These are phyloP conservation scores for Colletotrichum scovillei DNA, from an alignment of 2,329 filamentous ascomycete species.

Conservation along the genomic window DNA sequence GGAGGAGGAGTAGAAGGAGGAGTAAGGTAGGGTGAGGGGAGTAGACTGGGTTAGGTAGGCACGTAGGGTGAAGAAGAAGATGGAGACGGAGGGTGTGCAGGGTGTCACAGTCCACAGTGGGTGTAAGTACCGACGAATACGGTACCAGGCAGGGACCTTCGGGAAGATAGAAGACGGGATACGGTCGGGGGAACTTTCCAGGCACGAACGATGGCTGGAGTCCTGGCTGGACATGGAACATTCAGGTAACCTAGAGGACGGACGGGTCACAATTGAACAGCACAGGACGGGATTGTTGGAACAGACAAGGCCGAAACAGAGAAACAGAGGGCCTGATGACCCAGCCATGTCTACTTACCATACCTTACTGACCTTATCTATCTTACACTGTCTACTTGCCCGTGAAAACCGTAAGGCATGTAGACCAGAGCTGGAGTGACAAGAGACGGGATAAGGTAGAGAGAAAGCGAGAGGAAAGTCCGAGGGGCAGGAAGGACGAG, in stretches of 20 bases:
- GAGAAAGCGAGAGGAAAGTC: slow-evolving; percentile 1
- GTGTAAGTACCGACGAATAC: slow-evolving; percentile 1
- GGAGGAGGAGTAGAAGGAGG: neutral
- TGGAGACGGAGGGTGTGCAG: neutral
- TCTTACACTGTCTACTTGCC: too few relatives aligned
- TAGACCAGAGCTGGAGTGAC: neutral
- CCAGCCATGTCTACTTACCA: too few relatives aligned
- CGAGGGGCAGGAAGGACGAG: slow-evolving; percentile 7
- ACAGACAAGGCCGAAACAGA: neutral
- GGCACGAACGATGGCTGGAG: neutral
- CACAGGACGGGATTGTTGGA: neutral
- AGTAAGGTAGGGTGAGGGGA: neutral
- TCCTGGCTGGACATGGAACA: neutral
- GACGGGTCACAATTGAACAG: neutral
- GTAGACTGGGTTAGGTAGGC: neutral
- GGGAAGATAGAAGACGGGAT: neutral
- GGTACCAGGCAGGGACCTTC: neutral
- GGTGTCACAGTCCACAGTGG: slow-evolving; percentile 1
- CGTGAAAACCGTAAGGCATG: neutral
- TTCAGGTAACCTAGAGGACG: neutral
- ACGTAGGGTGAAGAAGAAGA: neutral
- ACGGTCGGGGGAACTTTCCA: neutral
- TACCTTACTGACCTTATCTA: too few relatives aligned
- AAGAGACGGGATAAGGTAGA: neutral
- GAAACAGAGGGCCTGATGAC: neutral